Base-by-base conservation (phyloP, 169 alveolate species). In the Plasmodium gallinaceum region DNA sequence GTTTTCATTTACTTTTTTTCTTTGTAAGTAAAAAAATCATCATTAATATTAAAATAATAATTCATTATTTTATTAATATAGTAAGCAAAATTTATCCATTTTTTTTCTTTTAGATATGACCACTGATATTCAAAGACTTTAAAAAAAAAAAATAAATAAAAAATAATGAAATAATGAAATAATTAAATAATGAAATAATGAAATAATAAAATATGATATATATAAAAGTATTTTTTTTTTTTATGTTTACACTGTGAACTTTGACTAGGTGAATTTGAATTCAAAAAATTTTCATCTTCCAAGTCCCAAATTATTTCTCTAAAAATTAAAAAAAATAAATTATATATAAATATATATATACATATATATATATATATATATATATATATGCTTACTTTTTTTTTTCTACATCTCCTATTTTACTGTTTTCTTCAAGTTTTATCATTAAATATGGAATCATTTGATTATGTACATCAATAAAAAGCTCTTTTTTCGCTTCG, bases 271-370 rank as follows among this genome's bases (percentile, higher is more conserved):
- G 91, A 83, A 46, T 83, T 83, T 16, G 91, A 83, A 26, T 66
- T 60, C 14, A 83, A 14, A 83, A 83, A 83, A 46, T 83, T 83
- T 14, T 83, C 91, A 69, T 83, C 91, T 3, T 83, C 91, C 64
- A 83, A 48, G 85, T 83, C 54, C 91, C 91, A 83, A 68, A 83
- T 60, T 12, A 83, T 83, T 68, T 68, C 91, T 48, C 83, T 83
- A 64, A 18, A 62, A 42, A 32, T 3, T 22, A 42, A 9, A 78
- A 43, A 48, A 48, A 76, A 22, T 14, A 43, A 20, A 76, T 16
- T 16, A 61, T 61, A 57, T 61, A 61, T n/a, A 65, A 12, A 37
- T 37, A 66, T 72, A 10, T 12, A 20, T 52, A 39, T 39, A 54
- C n/a, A 52, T 45, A 61, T 65, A 14, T 5, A 8, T 62, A 22